Conservation (phyloP, 2,329 filamentous ascomycete species). For the Scedosporium boydii region DNA sequence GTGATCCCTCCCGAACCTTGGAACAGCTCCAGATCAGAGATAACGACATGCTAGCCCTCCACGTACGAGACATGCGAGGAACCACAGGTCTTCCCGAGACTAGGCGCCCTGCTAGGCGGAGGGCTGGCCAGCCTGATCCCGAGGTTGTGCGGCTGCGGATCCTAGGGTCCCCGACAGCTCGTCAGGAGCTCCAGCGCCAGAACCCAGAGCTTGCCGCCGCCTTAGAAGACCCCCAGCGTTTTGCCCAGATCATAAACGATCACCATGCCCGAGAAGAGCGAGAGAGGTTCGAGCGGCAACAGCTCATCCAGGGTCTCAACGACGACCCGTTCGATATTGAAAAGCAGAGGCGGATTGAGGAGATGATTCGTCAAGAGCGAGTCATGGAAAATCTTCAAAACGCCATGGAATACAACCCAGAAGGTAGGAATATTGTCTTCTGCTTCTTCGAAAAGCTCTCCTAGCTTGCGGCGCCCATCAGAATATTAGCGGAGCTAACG, state of each 20-base stretch:
- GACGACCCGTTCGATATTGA: constrained; percentile 92
- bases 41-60: constrained; percentile 85
- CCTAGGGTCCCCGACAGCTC: constrained; percentile 65
- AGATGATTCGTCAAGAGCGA: constrained; percentile 90
- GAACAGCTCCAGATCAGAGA: constrained; percentile 72
- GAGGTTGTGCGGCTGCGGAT: constrained; percentile 79
- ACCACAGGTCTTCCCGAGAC: constrained; percentile 29
- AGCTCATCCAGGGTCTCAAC: constrained; percentile 77
- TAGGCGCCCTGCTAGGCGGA: constrained; percentile 17
- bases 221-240: constrained; percentile 65
- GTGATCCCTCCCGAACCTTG: constrained; percentile 70
- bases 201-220: constrained; percentile 70
- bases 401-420: constrained; percentile 93
- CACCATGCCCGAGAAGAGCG: constrained; percentile 62
- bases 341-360: constrained; percentile 84
- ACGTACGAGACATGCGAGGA: constrained; percentile 55
- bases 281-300: constrained; percentile 66
- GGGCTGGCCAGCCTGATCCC: constrained; percentile 41
- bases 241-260: constrained; percentile 61
- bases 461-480: not conserved
- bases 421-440: constrained; percentile 53
- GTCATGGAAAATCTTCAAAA: constrained; percentile 95
- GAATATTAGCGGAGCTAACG: constrained; percentile 5
- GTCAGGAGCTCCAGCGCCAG: constrained; percentile 59
- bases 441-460: not conserved